A percentile compares a stretch with the other conserved stretches of the same genome.
Conservation (phyloP, 371 early-diverging fungal species). For the Syncephalastrum racemosum region DNA sequence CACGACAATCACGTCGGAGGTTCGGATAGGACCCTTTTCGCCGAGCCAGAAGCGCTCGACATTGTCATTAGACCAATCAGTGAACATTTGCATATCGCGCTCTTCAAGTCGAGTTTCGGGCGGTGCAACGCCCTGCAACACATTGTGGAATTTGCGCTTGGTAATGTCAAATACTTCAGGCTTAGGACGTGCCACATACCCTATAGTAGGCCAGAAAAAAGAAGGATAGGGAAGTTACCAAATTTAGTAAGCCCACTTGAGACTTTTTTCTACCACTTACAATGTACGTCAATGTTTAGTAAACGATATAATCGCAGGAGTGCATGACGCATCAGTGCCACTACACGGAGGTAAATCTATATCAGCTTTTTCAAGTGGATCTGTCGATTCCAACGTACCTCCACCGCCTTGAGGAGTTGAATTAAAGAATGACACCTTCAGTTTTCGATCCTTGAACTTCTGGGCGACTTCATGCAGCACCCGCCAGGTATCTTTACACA, state of each 20-base stretch:
- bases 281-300: conserved; percentile 68
- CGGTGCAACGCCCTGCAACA: conserved; percentile 80
- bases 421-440: conserved; percentile 74
- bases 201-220: conserved; percentile 12
- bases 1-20: conserved; percentile 78
- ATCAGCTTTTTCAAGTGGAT: background rate
- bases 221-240: too few species aligned
- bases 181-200: conserved; percentile 76
- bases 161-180: conserved; percentile 82
- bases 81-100: conserved; percentile 67
- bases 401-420: conserved; percentile 91
- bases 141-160: conserved; percentile 87
- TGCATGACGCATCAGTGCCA: conserved; percentile 90
- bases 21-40: conserved; percentile 63
- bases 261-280: conserved; percentile 23
- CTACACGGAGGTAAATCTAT: conserved; percentile 30
- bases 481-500: conserved; percentile 61
- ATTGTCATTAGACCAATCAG: conserved; percentile 77
- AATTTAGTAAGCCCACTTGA: background rate
- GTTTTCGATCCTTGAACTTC: conserved; percentile 48
- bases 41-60: conserved; percentile 74
- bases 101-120: conserved; percentile 56
- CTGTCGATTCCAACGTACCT: conserved; percentile 29
- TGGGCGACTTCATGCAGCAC: conserved; percentile 50
- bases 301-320: conserved; percentile 68